phyloP scores from a whole-genome alignment of 108 stramenopile species.

The Nitzschia palea region DNA sequence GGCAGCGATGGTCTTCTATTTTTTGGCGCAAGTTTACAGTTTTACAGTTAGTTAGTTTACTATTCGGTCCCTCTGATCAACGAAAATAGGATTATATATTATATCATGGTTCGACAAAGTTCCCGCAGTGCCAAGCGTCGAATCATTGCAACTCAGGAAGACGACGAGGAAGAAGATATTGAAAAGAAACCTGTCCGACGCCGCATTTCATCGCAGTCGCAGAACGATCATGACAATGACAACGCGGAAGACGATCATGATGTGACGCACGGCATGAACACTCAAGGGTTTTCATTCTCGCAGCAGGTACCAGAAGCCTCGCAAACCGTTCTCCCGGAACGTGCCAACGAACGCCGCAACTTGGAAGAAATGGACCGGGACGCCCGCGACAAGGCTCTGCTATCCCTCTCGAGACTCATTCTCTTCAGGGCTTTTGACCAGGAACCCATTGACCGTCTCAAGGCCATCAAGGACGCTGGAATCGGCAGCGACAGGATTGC shows the following conservation, averaged over 20 bases:
- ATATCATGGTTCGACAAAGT: neutral
- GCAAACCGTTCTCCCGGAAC: slow-evolving; percentile 52
- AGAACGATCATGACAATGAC: neutral
- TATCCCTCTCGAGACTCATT: slow-evolving; percentile 56
- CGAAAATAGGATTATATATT: neutral
- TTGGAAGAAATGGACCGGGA: slow-evolving; percentile 48
- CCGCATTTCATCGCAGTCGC: neutral
- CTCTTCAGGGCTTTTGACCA: slow-evolving; percentile 75
- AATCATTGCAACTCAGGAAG: neutral
- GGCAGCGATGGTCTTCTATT: no score
- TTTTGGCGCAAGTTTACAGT: no score
- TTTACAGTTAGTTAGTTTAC: no score
- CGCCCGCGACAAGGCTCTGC: slow-evolving; percentile 54
- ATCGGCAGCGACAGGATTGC: slow-evolving; percentile 36
- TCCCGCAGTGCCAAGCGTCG: neutral
- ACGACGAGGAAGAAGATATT: neutral
- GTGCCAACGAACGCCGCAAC: slow-evolving; percentile 46
- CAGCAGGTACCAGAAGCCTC: slow-evolving; percentile 65
- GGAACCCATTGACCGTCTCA: slow-evolving; percentile 77
- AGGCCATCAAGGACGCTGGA: slow-evolving; percentile 68
- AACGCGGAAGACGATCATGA: slow-evolving; percentile 24
- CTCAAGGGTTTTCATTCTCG: slow-evolving; percentile 34
- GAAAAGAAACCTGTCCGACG: neutral
- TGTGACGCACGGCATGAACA: slow-evolving; percentile 6
- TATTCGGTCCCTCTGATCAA: neutral